Evolutionary conservation across 2,329 filamentous ascomycete species (phyloP), one percentile per base, ranked within the genome.

Genomic region (Chrysosporium queenslandicum): DNA sequence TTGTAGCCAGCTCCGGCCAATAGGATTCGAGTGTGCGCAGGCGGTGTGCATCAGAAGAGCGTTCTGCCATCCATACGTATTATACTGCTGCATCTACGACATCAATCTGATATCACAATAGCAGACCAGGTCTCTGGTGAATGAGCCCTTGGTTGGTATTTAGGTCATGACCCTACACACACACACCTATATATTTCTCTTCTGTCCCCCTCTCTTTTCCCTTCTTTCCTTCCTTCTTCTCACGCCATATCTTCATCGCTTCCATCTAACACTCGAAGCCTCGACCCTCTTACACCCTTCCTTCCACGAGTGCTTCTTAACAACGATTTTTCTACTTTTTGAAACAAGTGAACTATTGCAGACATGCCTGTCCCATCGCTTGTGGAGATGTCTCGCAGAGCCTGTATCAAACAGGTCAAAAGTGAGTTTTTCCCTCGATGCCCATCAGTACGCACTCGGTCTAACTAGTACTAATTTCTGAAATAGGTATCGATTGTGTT

Each of bases 401-500:
- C 61, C 53, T 68, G 68, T 39, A 61, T 69, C 52, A 65, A 64
- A 52, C 66, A 68, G 52, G 61, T 66, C 21, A 70, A 66, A 55
- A 59, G 68, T 70, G 58, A 56, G 66, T 57, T 14, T 7, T 4
- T 2, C 12, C 14, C 16, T 20, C 12, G 21, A 29, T 21, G n/a
- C 3, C 20, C 23, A 2, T 11, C n/a, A 12, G 21, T 12, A 20
- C 4, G 59, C 18, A 49, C 6, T 45, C 49, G 14, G 12, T 21
- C 53, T 47, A 40, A 53, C 30, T 34, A 34, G n/a, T 4, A 42
- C 23, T 50, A 20, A 21, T 21, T 11, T 41, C 45, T 2, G 43
- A 30, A 50, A 41, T 27, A 77, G 74, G 72, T 52, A 76, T 96
- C 52, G 75, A 75, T 42, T 82, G 87, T 65, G 74, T 96, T 41